phyloP scores from a whole-genome alignment of 164 flowering plant genomes.

The Taxillus chinensis region DNA sequence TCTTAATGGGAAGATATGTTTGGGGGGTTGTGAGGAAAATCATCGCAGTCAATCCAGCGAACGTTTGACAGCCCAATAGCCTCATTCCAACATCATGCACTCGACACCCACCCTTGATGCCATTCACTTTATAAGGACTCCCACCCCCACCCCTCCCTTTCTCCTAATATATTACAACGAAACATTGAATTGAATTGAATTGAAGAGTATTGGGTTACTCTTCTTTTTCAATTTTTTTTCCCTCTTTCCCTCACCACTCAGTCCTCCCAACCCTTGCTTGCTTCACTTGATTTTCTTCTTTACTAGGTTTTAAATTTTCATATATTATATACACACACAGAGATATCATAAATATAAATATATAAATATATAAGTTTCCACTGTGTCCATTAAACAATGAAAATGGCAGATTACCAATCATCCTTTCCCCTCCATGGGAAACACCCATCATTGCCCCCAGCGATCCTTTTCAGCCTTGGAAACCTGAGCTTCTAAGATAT shows the following conservation, averaged over 20 bases:
- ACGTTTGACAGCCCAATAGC: constrained; percentile 15
- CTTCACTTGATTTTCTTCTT: constrained; percentile 7
- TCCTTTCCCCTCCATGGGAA: constrained; percentile 89
- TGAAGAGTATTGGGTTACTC: not conserved
- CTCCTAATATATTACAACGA: too few species aligned
- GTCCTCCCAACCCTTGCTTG: not conserved
- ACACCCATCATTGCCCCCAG: constrained; percentile 95
- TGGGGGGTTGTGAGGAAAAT: constrained; percentile 2
- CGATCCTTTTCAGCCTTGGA: constrained; percentile 71
- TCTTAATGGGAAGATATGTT: constrained; percentile 7
- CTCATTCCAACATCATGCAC: constrained; percentile 12
- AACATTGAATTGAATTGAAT: too few species aligned
- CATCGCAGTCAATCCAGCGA: constrained; percentile 31
- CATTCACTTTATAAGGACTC: too few species aligned
- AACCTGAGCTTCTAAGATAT: constrained; percentile 58
- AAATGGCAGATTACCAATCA: constrained; percentile 91
- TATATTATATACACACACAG: not conserved
- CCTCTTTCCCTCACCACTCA: constrained; percentile 1
- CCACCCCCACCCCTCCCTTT: too few species aligned
- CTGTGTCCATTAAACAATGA: constrained; percentile 54
- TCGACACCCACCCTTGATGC: too few species aligned
- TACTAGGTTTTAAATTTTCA: constrained; percentile 2
- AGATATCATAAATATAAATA: too few species aligned
- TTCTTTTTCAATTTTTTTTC: not conserved
- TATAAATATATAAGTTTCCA: constrained; percentile 12